Percentiles rank a stretch among this genome's conserved stretches.
phyloP scores from a whole-genome alignment of 1,284 basidiomycete genomes.

The Melampsora abietis-canadensis region DNA sequence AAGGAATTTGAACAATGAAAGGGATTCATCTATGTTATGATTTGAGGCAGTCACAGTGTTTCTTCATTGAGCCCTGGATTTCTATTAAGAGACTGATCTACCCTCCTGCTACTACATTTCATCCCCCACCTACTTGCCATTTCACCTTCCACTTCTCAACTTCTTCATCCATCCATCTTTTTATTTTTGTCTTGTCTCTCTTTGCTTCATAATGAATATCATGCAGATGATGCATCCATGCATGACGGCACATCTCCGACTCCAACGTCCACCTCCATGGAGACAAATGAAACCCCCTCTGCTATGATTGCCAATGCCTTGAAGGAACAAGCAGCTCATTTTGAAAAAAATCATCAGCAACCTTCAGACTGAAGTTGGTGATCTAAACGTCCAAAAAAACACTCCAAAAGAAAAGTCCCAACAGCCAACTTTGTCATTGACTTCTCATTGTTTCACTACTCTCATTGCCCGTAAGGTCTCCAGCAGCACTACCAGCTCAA shows the following conservation, averaged over 20 bases:
- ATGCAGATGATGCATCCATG: neutral
- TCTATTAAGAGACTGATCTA: too few species aligned
- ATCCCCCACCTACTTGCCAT: too few species aligned
- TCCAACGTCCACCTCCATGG: neutral
- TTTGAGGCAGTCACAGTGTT: too few species aligned
- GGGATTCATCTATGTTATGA: too few species aligned
- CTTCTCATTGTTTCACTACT: neutral
- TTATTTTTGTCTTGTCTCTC: neutral
- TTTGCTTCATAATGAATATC: too few species aligned
- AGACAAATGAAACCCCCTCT: neutral
- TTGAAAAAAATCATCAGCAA: neutral
- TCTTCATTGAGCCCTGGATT: too few species aligned
- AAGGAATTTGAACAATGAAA: neutral
- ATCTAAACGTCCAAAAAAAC: neutral
- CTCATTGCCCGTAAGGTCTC: neutral
- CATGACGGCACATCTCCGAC: neutral
- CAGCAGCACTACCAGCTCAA: neutral
- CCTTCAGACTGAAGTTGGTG: neutral
- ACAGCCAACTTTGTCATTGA: too few species aligned
- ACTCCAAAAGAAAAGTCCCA: too few species aligned
- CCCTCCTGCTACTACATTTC: too few species aligned
- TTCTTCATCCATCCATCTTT: neutral
- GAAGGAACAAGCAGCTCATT: neutral
- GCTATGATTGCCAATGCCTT: neutral
- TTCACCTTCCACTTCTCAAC: neutral